Evolutionary conservation across 495 filamentous ascomycete species (phyloP).

Genomic region (Daldinia grandis): DNA sequence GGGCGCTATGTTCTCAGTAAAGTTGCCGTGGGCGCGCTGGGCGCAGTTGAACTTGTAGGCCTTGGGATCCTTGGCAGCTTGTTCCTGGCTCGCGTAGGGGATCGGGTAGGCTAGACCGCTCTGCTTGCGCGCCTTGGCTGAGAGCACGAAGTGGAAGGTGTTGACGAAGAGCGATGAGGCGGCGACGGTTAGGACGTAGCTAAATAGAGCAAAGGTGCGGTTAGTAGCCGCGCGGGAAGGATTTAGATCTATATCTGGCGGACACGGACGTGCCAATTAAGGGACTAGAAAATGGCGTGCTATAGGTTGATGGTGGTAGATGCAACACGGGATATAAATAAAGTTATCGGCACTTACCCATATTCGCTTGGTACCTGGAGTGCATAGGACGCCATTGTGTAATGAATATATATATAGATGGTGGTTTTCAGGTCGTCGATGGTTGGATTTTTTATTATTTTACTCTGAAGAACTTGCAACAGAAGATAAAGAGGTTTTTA

Average conservation of each 20-base stretch:
- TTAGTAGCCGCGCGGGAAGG: constrained; percentile 23
- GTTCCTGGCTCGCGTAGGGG: constrained; percentile 67
- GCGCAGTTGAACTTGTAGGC: constrained; percentile 63
- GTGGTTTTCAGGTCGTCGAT: too few species aligned
- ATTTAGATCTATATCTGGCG: neutral
- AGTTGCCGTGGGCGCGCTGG: constrained; percentile 78
- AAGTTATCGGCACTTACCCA: constrained; percentile 45
- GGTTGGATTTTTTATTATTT: neutral
- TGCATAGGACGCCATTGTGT: constrained; percentile 30
- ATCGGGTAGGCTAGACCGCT: constrained; percentile 70
- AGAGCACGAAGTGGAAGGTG: constrained; percentile 59
- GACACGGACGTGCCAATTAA: constrained; percentile 14
- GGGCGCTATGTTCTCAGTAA: constrained; percentile 69
- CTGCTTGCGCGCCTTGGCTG: constrained; percentile 56
- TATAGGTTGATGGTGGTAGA: neutral
- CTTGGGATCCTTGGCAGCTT: constrained; percentile 63
- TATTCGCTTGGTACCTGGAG: constrained; percentile 53
- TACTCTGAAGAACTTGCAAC: neutral
- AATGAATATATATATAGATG: neutral
- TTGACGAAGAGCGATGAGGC: constrained; percentile 67
- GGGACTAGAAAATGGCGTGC: constrained; percentile 19
- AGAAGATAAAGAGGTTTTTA: neutral
- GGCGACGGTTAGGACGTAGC: constrained; percentile 67
- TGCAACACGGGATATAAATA: neutral
- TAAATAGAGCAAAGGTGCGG: constrained; percentile 17